Base-by-base conservation (phyloP, 768 basidiomycete species). In the Leucocoprinus sp. region DNA sequence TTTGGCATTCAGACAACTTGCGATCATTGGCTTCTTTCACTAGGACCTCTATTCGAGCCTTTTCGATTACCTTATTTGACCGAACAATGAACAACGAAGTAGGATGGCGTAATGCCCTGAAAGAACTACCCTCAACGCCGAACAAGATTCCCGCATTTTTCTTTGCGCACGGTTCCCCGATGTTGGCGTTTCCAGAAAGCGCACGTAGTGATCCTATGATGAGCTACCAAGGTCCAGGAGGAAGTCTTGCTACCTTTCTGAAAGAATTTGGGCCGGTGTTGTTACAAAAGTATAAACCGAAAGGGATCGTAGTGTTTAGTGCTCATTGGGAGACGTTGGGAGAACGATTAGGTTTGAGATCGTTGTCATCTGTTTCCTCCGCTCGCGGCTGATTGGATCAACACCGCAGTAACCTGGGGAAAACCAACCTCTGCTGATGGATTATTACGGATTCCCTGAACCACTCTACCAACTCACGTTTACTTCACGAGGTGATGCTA, bases 231-330 rank as follows among this genome's bases (percentile, higher is more conserved):
- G 81, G 80, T 2, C 70, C 74, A 5, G 64, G 63, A 4, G 78
- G 82, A 0, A 70, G 74, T 1, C 64, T 84, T 14, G 75, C 73
- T 1, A 54, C 56, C 9, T 89, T 88, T 58, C 60, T 87, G 52
- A 66, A 63, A 35, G 67, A 80, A 46, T 85, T 88, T 61, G 84
- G 84, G 0, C 76, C 78, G 1, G 67, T 66, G 0, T 57, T 87
- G 22, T 54, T 86, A 33, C 55, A 73, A 45, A 88, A 86, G 59
- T 90, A 90, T 61, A 68, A 76, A 37, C 85, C 85, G 2, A 81
- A 78, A 56, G 85, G 74, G n/a, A 81, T 87, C 42, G 75, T 89
- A 4, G 84, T 88, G 1, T 86, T 88, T 64, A 84, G 81, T 51
- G 86, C 87, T 8, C 87, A 89, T 55, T 89, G 84, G 84, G 86